A percentile compares a stretch with the other conserved stretches of the same genome.
Conservation (phyloP, 306 rosid genomes). For the Myrica gale region DNA sequence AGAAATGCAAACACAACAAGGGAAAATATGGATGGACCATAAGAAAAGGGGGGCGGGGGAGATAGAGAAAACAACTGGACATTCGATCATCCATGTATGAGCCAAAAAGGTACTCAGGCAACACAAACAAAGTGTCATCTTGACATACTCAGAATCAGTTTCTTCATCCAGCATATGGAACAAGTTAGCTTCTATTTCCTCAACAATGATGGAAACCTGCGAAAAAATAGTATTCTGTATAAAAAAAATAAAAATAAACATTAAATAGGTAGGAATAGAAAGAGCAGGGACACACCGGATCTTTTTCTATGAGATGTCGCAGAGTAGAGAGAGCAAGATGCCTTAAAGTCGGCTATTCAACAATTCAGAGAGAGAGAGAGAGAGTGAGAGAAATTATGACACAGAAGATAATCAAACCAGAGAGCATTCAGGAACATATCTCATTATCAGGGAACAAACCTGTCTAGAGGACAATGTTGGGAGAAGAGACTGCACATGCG, state of each 20-base stretch:
- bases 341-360: conserved; percentile 79
- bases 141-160: conserved; percentile 59
- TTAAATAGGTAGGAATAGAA: conserved; percentile 10
- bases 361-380: conserved; percentile 5
- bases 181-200: conserved; percentile 83
- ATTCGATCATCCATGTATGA: not conserved
- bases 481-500: conserved; percentile 53
- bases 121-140: conserved; percentile 4
- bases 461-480: conserved; percentile 61
- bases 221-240: conserved; percentile 30
- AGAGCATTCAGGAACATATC: conserved; percentile 15
- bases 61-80: not conserved
- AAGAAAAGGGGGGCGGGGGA: not conserved
- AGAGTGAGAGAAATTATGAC: not conserved
- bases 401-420: conserved; percentile 18
- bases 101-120: conserved; percentile 11
- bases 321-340: conserved; percentile 93
- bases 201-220: conserved; percentile 79
- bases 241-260: not conserved
- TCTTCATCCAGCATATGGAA: conserved; percentile 98
- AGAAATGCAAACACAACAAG: not conserved
- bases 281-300: conserved; percentile 59
- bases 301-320: conserved; percentile 93
- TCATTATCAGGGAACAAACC: conserved; percentile 42
- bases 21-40: not conserved